A percentile compares a stretch with the other conserved stretches of the same genome.
Evolutionary conservation across 331 rosid genomes (phyloP).

Genomic region (Quercus tomentella): DNA sequence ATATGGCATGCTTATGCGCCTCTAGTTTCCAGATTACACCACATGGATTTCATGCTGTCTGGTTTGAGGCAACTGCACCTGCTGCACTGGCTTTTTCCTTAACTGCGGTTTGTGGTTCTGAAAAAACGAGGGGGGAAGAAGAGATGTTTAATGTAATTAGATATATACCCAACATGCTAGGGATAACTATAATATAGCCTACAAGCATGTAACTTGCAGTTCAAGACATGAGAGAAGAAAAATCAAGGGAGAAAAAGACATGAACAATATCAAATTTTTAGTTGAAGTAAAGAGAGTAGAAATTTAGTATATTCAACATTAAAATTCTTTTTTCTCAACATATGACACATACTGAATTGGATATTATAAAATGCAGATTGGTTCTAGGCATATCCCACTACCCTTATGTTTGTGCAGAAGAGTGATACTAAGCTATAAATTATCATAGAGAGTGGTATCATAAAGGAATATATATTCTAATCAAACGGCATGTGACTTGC

Average conservation of each 20-base stretch:
- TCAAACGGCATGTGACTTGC: neutral
- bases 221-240: neutral
- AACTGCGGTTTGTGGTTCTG: constrained; percentile 47
- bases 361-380: too few relatives aligned
- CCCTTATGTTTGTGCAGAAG: neutral
- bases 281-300: neutral
- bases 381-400: neutral
- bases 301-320: neutral
- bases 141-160: neutral
- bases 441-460: neutral
- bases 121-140: constrained; percentile 1
- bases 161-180: neutral
- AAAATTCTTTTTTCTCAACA: neutral
- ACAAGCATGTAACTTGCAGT: neutral
- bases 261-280: neutral
- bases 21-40: neutral
- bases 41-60: constrained; percentile 15
- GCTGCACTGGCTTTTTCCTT: constrained; percentile 32
- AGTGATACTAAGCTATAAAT: neutral
- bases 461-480: neutral
- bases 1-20: neutral
- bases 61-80: constrained; percentile 28
- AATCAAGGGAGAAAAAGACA: neutral
- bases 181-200: neutral
- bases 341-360: too few relatives aligned